phyloP scores from a whole-genome alignment of 2,329 filamentous ascomycete genomes.

The Fusarium sp. region DNA sequence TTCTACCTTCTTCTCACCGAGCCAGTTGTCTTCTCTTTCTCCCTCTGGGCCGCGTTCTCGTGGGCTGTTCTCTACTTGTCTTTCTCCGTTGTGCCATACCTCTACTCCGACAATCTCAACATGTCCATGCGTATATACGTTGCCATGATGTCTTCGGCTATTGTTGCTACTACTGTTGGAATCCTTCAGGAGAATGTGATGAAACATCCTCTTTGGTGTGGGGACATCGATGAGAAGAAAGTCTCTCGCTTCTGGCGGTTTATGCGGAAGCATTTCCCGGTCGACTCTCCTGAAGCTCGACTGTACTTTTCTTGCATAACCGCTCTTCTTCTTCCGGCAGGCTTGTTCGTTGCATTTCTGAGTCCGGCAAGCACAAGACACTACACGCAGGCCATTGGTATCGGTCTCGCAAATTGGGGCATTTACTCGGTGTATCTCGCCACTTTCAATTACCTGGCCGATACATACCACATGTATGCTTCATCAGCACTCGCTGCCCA shows the following conservation, averaged over 20 bases:
- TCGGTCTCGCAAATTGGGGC: constrained; percentile 83
- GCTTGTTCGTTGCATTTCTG: constrained; percentile 70
- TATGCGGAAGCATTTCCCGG: constrained; percentile 60
- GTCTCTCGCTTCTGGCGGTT: constrained; percentile 59
- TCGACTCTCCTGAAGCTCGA: constrained; percentile 77
- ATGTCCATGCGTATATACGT: constrained; percentile 78
- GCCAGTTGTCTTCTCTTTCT: constrained; percentile 87
- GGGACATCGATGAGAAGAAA: constrained; percentile 35
- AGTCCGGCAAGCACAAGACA: constrained; percentile 43
- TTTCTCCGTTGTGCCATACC: constrained; percentile 82
- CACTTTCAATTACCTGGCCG: constrained; percentile 93
- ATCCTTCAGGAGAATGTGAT: constrained; percentile 80
- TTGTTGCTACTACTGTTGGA: constrained; percentile 75
- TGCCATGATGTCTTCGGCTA: constrained; percentile 75
- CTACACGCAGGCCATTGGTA: constrained; percentile 62
- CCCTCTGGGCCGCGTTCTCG: constrained; percentile 87
- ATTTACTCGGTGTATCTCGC: constrained; percentile 90
- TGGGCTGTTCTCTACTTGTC: constrained; percentile 92
- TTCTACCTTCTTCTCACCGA: constrained; percentile 83
- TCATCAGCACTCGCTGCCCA: constrained; percentile 89
- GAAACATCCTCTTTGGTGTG: constrained; percentile 55
- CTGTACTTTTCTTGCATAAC: constrained; percentile 88
- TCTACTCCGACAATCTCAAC: constrained; percentile 76
- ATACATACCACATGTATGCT: constrained; percentile 87
- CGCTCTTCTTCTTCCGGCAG: constrained; percentile 79